Evolutionary conservation across 352 stramenopile species (phyloP).

Genomic region (Phytophthora multivora): DNA sequence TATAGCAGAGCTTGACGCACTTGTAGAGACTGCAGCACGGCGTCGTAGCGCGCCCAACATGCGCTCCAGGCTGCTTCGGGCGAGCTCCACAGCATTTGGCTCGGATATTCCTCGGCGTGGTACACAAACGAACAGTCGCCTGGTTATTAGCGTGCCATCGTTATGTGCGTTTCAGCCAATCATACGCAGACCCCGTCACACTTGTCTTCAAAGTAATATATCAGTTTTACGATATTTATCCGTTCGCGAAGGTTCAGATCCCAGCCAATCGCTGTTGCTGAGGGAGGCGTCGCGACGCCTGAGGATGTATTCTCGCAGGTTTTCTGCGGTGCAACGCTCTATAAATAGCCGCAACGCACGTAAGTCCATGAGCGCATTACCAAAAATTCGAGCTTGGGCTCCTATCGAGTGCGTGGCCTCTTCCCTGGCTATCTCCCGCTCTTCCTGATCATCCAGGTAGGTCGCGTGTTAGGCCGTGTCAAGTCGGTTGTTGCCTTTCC

Average conservation of each 20-base stretch:
- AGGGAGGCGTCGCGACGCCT: background rate
- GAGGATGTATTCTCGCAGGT: conserved; percentile 10
- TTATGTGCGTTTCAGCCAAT: conserved; percentile 8
- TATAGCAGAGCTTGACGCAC: conserved; percentile 18
- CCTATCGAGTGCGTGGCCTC: conserved; percentile 6
- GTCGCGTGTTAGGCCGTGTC: conserved; percentile 6
- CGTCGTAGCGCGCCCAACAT: conserved; percentile 48
- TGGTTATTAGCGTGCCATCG: conserved; percentile 24
- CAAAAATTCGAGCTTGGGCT: conserved; percentile 25
- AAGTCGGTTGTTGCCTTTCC: conserved; percentile 28
- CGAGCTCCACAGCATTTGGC: conserved; percentile 33
- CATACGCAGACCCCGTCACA: background rate
- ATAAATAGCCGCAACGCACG: conserved; percentile 25
- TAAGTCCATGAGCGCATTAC: conserved; percentile 1
- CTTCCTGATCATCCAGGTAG: conserved; percentile 20
- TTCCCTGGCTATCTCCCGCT: conserved; percentile 24
- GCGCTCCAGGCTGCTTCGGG: conserved; percentile 38
- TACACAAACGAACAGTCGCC: conserved; percentile 22
- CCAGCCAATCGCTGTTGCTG: background rate
- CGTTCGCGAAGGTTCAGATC: background rate
- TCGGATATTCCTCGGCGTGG: conserved; percentile 18
- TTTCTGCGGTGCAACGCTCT: conserved; percentile 11
- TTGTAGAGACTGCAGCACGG: conserved; percentile 40
- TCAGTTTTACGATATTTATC: background rate
- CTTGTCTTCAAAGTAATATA: background rate